Base-by-base conservation (phyloP, 371 early-diverging fungal species). In the Umbelopsis sp. region DNA sequence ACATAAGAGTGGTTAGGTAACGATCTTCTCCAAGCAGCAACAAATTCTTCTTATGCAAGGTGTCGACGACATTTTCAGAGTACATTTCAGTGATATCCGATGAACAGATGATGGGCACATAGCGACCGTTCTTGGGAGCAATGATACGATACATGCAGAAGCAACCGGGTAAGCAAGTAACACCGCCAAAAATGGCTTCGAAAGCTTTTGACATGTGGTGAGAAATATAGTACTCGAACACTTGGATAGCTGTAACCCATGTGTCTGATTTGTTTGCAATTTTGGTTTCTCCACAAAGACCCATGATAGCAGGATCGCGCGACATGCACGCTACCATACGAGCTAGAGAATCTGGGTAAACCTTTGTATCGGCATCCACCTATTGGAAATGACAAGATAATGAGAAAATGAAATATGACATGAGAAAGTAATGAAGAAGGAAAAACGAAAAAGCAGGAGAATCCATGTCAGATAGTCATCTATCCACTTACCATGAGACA, bases 81-180 rank as follows among this genome's bases (percentile, higher is more conserved):
- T 99, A 99, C 76, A 89, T 84, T 64, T 92, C 91, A 16, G 98
- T 89, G 86, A 95, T 89, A 80, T 91, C 87, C 46, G 97, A 87
- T 72, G 94, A 84, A 74, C 88, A 88, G 74, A 99, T 79, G 63
- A 90, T 96, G 68, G 91, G 93, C 11, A 87, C 91, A 50, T 74
- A 78, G 0, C 78, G 77, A 35, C 79, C 81, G 18, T 89, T 91
- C 66, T 89, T 91, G 37, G 90, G 89, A 0, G 93, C 89, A 71
- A 93, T 92, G 70, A 98, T 91, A 57, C 97, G 90, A 76, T 96
- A 98, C 93, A 95, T 94, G 74, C 97, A 96, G 84, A 98, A 98
- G 72, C 98, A 98, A 16, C 98, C 98, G 12, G 98, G 98, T 44
- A 98, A 80, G 76, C 98, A 98, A 10, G 97, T 98, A 11, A 98